Base-by-base conservation (phyloP, 1,284 basidiomycete species). In the Albatrellus sp. region DNA sequence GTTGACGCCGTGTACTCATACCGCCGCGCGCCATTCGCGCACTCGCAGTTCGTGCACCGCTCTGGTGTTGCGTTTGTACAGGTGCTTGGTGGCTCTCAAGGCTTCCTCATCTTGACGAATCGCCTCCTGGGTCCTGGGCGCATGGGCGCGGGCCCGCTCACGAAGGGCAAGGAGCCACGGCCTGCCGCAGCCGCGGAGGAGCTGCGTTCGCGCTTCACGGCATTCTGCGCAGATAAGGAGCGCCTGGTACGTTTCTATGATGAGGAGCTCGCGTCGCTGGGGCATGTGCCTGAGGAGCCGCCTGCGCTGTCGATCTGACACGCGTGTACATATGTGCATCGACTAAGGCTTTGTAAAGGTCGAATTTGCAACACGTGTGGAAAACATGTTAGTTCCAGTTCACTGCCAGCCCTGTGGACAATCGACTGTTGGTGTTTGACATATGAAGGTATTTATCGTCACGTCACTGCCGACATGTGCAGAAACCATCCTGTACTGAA, bases 1-100 rank as follows among this genome's bases (percentile, higher is more conserved):
- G 71, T 93, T 46, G 84, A 91, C 50, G 85, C 90, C n/a, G 70
- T 82, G 36, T 96, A 96, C 62, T 87, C 85, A 5, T 96, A 96
- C 59, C 80, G 90, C 13, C 77, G 82, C 11, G 68, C 73, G 29
- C 72, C 79, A 1, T 92, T 81, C 64, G 74, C 73, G 48, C 75
- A 90, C 60, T 86, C 88, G 7, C 91, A 94, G 57, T 94, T 89
- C 60, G 84, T 92, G 20, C 91, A 94, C 57, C 77, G 81, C 37
- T 78, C 84, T 1, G 92, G 92, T 1, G 75, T 87, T 11, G 89
- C 87, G 3, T 87, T 94, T 53, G 78, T 90, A 12, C 89, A 93
- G 57, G 81, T 91, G 43, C 55, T 90, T n/a, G 87, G 84, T 2
- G 83, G 78, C 1, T 60, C 69, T 11, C 69, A 80, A 44, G 90